A percentile compares a stretch with the other conserved stretches of the same genome.
phyloP scores from a whole-genome alignment of 371 early-diverging fungal species.

The Syncephalastrum sp. region DNA sequence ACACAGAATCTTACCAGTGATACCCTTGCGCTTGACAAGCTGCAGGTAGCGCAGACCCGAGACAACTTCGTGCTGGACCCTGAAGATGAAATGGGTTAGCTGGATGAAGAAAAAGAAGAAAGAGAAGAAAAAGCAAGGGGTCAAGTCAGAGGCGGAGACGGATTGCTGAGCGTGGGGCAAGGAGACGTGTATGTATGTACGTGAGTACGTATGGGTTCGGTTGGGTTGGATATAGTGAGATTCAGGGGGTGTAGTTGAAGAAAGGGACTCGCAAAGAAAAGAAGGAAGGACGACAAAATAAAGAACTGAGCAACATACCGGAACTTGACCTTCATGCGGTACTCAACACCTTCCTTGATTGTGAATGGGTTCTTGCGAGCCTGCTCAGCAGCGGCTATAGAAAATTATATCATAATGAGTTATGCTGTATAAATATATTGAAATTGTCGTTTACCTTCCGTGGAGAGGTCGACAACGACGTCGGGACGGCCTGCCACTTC shows the following conservation, averaged over 20 bases:
- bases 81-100: constrained; percentile 12
- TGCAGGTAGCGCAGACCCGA: constrained; percentile 95
- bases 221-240: too few species aligned
- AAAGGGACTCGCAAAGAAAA: neutral
- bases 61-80: constrained; percentile 93
- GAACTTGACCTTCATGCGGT: constrained; percentile 92
- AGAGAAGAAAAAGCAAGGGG: constrained; percentile 6
- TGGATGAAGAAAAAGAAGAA: neutral
- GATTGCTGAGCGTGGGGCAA: neutral
- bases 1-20: constrained; percentile 50
- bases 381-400: constrained; percentile 46
- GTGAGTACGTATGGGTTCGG: too few species aligned
- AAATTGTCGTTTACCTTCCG: constrained; percentile 47
- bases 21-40: constrained; percentile 85
- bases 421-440: neutral
- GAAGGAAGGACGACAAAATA: constrained; percentile 2
- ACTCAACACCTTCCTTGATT: constrained; percentile 95
- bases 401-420: constrained; percentile 2
- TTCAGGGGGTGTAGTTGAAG: neutral
- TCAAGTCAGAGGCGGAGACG: neutral
- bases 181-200: neutral
- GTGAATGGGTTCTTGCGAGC: constrained; percentile 75
- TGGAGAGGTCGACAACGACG: constrained; percentile 84
- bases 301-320: constrained; percentile 42
- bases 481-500: constrained; percentile 82